Conservation (phyloP, 108 stramenopile species). For the Aurantiochytrium sp. region DNA sequence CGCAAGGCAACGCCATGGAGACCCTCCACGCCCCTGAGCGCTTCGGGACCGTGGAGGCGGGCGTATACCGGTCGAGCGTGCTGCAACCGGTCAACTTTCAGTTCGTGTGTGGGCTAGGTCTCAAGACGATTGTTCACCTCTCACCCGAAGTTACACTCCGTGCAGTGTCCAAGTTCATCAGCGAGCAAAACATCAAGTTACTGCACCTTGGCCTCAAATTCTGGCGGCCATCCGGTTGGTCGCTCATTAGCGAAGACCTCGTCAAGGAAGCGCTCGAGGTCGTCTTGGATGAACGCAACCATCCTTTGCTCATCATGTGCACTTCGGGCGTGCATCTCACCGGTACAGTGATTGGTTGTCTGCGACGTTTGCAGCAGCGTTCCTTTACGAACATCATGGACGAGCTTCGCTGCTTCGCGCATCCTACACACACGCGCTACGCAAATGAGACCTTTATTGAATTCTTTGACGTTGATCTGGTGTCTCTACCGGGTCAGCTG, state of each 20-base stretch:
- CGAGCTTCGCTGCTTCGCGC: neutral
- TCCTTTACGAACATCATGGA: neutral
- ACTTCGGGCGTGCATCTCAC: neutral
- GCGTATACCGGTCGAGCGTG: constrained; percentile 4
- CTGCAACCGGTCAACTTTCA: neutral
- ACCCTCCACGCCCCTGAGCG: neutral
- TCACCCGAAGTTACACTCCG: neutral
- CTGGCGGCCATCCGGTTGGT: constrained; percentile 1
- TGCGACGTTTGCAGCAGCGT: neutral
- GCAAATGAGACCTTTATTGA: constrained; percentile 15
- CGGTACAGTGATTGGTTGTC: neutral
- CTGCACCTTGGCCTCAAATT: constrained; percentile 8
- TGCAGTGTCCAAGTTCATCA: neutral
- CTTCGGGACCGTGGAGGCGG: neutral
- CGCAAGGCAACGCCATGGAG: neutral
- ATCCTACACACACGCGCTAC: neutral
- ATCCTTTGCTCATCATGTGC: constrained; percentile 11
- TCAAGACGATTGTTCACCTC: neutral
- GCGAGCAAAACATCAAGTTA: neutral
- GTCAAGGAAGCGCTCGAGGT: constrained; percentile 9
- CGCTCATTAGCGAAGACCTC: constrained; percentile 5
- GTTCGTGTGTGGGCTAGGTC: neutral
- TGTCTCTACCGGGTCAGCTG: neutral
- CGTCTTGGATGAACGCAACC: neutral
- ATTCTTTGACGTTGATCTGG: constrained; percentile 5